These are phyloP conservation scores for Sonneratia caseolaris DNA, from an alignment of 345 rosid species.

Conservation along the genomic window DNA sequence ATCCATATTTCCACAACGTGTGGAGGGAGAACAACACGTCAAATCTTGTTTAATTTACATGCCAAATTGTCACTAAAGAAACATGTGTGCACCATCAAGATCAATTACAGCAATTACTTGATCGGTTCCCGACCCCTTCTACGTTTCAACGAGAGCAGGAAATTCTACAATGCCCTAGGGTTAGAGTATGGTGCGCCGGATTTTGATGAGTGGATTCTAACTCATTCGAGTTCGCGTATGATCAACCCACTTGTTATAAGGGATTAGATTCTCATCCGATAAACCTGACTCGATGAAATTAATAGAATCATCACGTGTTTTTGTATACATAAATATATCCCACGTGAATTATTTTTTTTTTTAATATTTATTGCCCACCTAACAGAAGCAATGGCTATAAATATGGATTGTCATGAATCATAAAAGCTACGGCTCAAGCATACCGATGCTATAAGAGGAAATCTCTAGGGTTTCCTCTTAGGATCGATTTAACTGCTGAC, in stretches of 20 bases:
- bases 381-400: background rate
- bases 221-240: too few species aligned
- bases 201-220: too few species aligned
- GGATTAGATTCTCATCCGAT: too few species aligned
- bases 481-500: background rate
- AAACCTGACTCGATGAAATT: too few species aligned
- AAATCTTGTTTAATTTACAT: conserved; percentile 3
- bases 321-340: background rate
- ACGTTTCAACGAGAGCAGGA: too few species aligned
- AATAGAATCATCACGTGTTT: too few species aligned
- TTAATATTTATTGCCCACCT: background rate
- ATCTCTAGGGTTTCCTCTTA: background rate
- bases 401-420: background rate
- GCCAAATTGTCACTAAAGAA: too few species aligned
- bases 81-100: background rate
- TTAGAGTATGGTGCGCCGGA: too few species aligned
- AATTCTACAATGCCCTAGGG: too few species aligned
- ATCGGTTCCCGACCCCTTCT: too few species aligned
- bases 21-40: conserved; percentile 13
- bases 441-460: background rate
- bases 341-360: background rate
- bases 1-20: conserved; percentile 1
- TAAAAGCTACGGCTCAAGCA: background rate
- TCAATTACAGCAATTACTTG: too few species aligned
- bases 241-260: too few species aligned